Conservation (phyloP, 257 asterid genomes). For the Nemophila menziesii region DNA sequence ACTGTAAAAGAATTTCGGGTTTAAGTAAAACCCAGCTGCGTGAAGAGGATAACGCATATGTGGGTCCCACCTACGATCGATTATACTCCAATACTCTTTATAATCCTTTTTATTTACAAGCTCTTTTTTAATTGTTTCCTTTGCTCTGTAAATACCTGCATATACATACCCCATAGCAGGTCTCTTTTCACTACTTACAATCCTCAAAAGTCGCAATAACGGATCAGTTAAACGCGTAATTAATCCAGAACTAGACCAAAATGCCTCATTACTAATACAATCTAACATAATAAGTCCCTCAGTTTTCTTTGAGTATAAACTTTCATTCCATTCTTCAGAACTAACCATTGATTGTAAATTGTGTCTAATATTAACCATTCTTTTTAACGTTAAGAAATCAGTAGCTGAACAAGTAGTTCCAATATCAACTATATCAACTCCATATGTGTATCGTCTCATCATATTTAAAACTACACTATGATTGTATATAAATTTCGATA, state of each 20-base stretch:
- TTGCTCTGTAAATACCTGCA: slow-evolving; percentile 79
- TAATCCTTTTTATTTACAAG: slow-evolving; percentile 48
- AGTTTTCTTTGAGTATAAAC: slow-evolving; percentile 57
- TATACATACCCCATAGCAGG: slow-evolving; percentile 81
- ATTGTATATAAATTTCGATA: slow-evolving; percentile 64
- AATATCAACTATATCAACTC: slow-evolving; percentile 65
- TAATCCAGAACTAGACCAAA: slow-evolving; percentile 59
- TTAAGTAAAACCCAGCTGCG: slow-evolving; percentile 86
- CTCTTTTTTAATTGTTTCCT: slow-evolving; percentile 80
- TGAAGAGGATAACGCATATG: slow-evolving; percentile 77
- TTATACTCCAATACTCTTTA: slow-evolving; percentile 66
- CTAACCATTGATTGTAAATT: slow-evolving; percentile 73
- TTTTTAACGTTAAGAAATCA: slow-evolving; percentile 57
- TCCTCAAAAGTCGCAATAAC: slow-evolving; percentile 55
- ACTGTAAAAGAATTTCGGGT: slow-evolving; percentile 80
- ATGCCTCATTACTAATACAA: slow-evolving; percentile 39
- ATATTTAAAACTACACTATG: slow-evolving; percentile 43
- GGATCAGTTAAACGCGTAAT: slow-evolving; percentile 51
- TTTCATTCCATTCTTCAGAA: slow-evolving; percentile 84
- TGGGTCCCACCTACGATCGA: slow-evolving; percentile 77
- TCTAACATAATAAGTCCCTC: slow-evolving; percentile 47
- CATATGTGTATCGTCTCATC: slow-evolving; percentile 72
- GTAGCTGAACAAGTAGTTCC: slow-evolving; percentile 55
- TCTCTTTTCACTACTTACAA: slow-evolving; percentile 61
- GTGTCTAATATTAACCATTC: slow-evolving; percentile 59